phyloP scores from a whole-genome alignment of 2,329 filamentous ascomycete genomes.

The Sclerotinia sclerotiorum region DNA sequence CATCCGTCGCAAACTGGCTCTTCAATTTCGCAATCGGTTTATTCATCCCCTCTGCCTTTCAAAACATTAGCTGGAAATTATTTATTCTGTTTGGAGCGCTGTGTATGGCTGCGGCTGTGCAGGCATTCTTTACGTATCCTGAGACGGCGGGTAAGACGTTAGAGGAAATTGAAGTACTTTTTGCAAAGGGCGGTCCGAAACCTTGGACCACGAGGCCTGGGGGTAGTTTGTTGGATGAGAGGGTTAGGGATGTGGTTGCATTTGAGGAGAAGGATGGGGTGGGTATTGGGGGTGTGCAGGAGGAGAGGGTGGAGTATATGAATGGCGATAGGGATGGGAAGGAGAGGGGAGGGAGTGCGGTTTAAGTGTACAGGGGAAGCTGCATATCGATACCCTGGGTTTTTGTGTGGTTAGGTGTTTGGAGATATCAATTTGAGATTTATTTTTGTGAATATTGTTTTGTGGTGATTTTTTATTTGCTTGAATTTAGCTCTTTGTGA shows the following conservation, averaged over 20 bases:
- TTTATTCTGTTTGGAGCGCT: constrained; percentile 52
- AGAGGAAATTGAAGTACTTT: constrained; percentile 42
- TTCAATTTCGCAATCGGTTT: constrained; percentile 62
- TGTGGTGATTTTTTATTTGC: not conserved
- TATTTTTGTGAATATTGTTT: not conserved
- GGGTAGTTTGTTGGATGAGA: constrained; percentile 27
- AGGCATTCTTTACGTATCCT: constrained; percentile 38
- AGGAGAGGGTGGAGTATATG: constrained; percentile 5
- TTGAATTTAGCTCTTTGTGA: too few species aligned
- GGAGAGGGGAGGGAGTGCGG: not conserved
- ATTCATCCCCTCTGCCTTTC: constrained; percentile 58
- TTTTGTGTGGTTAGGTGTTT: not conserved
- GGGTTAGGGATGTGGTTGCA: constrained; percentile 28
- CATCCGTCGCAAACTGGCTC: constrained; percentile 55
- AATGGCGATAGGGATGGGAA: not conserved
- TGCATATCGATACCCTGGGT: not conserved
- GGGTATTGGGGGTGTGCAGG: not conserved
- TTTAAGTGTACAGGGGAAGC: not conserved
- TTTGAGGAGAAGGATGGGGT: not conserved
- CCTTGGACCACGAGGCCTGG: constrained; percentile 35
- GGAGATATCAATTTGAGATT: not conserved
- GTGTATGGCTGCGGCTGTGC: constrained; percentile 46
- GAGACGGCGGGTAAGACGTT: constrained; percentile 41
- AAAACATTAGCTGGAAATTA: constrained; percentile 56
- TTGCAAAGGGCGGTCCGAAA: constrained; percentile 29